Evolutionary conservation across 2,329 filamentous ascomycete species (phyloP), one percentile per base, ranked within the genome.

Genomic region (Talaromyces sp.): DNA sequence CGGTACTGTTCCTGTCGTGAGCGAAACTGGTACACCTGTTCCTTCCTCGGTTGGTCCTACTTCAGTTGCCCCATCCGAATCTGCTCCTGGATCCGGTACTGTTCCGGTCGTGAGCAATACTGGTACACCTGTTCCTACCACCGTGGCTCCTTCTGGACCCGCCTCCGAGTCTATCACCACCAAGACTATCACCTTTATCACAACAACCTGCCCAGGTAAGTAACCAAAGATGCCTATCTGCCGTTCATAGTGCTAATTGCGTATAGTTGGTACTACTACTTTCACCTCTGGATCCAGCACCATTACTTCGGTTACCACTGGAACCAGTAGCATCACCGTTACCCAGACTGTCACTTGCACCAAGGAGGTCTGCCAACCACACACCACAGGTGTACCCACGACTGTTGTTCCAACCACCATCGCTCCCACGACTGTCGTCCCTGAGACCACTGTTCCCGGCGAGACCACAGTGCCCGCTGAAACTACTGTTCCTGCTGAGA

Each of bases 161-260:
- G 64, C 59, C 24, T 62, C 64, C 16, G 64, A 66, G n/a, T 31
- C 45, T 39, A 14, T 66, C 19, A 66, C 60, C 9, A 66, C 64
- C 9, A 62, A 65, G 58, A 67, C 62, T 22, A 65, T 49, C 24
- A 67, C 62, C 16, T 67, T 65, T 22, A 54, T 63, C 24, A 67
- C 65, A 7, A 67, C 65, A 9, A 67, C 65, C 16, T 65, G 62
- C 45, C 65, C 65, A n/a, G 65, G 65, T 66, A 50, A 37, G 65
- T 58, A 33, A 6, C 27, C 4, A 31, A 31, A 31, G 4, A 31
- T 31, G 27, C 27, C 27, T 31, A 31, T 31, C 7, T 31, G 27
- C 27, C 27, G 1, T 31, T 31, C 1, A 31, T 16, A 31, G 10
- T 54, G 37, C 49, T 62, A 33, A 62, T 39, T 0, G 10, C 14